Percentiles rank a stretch among this genome's conserved stretches.
Evolutionary conservation across 2,329 filamentous ascomycete genomes (phyloP).

Genomic region (Teratosphaeria epicoccoides): DNA sequence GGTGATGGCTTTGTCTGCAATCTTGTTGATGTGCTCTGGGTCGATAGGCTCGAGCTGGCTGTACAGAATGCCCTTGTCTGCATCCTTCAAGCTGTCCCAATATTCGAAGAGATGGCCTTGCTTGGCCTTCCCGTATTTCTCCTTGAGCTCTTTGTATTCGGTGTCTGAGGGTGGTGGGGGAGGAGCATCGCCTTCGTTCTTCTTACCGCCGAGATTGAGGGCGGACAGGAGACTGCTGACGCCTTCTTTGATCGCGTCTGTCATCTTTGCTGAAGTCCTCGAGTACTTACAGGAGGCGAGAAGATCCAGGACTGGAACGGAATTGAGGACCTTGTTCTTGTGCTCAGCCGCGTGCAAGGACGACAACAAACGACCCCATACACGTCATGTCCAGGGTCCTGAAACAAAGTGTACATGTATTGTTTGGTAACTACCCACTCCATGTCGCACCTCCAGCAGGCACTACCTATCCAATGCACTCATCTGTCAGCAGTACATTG

Average conservation of each 20-base stretch:
- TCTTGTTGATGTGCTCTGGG: conserved; percentile 75
- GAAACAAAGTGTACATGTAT: too few species aligned
- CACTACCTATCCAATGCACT: too few species aligned
- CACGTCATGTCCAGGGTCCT: background rate
- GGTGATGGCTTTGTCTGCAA: conserved; percentile 72
- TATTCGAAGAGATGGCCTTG: conserved; percentile 81
- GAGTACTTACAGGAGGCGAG: background rate
- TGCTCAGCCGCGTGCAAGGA: background rate
- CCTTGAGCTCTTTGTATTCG: conserved; percentile 55
- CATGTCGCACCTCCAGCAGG: too few species aligned
- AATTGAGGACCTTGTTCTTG: background rate
- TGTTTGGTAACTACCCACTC: too few species aligned
- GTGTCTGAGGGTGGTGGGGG: conserved; percentile 50
- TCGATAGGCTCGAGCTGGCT: conserved; percentile 74
- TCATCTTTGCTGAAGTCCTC: conserved; percentile 19
- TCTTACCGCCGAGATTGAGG: conserved; percentile 29
- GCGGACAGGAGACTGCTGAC: conserved; percentile 32
- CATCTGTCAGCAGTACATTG: too few species aligned
- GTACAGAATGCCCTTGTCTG: conserved; percentile 69
- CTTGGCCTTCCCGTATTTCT: conserved; percentile 61
- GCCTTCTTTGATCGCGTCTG: conserved; percentile 31
- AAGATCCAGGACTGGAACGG: too few species aligned
- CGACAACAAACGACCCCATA: background rate
- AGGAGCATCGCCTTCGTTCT: conserved; percentile 25
- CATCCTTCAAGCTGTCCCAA: conserved; percentile 64